Base-by-base conservation (phyloP, 1,284 basidiomycete species). In the Ganoderma boninense region DNA sequence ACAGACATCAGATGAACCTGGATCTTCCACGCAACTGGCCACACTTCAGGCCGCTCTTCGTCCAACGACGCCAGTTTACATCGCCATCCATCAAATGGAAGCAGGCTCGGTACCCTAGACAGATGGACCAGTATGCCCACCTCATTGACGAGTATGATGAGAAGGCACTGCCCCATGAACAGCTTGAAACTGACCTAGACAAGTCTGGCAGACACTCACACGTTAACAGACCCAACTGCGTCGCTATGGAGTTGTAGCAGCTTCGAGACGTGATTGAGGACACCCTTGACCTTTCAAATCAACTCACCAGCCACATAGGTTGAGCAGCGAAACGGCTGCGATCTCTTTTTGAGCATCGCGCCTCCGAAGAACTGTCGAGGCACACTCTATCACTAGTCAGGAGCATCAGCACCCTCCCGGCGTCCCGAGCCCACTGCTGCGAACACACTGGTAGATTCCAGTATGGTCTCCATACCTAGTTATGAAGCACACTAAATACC, bases 121-220 rank as follows among this genome's bases (percentile, higher is more conserved):
- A 69, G 20, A 62, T 52, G 29, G 44, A 68, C 60, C 67, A 74
- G 68, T 76, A 78, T 11, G 68, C 64, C 78, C 77, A 79, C n/a
- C 75, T 74, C 69, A 72, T 68, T 0, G 74, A 74, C 26, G 71
- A 69, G 35, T 66, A 65, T 26, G 66, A 75, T 77, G 20, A 2
- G 1, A n/a, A 10, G 10, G 20, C 35, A 6, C 5, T 23, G 8
- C 4, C 8, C 23, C 7, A 11, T 49, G n/a, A 49, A n/a, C 18
- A 7, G 16, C 6, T 8, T 38, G 46, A 7, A 20, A 23, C 1
- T 0, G 46, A 23, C 8, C n/a, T 20, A 49, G 7, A 49, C 8
- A n/a, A 2, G 7, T 8, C n/a, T 23, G 11, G 46, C n/a, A 49
- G 29, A 67, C 74, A 68, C 14, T 73, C 73, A 32, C 11, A 65